Base-by-base conservation (phyloP, 768 basidiomycete genomes). In the Rhizopogon vulgaris region DNA sequence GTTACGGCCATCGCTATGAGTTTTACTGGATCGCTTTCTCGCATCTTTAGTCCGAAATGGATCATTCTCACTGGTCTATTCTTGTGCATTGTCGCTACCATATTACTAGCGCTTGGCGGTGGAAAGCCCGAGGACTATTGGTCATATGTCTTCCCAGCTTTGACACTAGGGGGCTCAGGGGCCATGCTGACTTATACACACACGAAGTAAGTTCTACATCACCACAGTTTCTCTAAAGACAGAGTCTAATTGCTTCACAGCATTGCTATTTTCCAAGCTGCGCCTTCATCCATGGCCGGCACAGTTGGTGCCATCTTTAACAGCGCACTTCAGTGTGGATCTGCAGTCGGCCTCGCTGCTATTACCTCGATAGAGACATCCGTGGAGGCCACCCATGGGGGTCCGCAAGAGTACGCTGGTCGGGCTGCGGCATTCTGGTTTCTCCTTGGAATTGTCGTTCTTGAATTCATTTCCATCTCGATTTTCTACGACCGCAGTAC, bases 221-320 rank as follows among this genome's bases (percentile, higher is more conserved):
- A 10, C 12, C 38, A 22, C 50, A 22, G 25, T 17, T 3, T 46
- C 22, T 14, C 12, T 48, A 10, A 36, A 50, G 12, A 56, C 24
- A 30, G n/a, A n/a, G 37, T 40, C 5, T 42, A 14, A 48, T 32
- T 24, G 2, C 43, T 49, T 41, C 15, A 2, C 48, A 80, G 76
- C 57, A 75, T 82, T 41, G 77, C 78, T 12, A 70, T 81, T 38
- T 73, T 82, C 63, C 72, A 69, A 52, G 71, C 71, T 36, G 73
- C 71, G 4, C 79, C 79, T 5, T 52, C 74, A 7, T 67, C 69
- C n/a, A 73, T 77, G 59, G 71, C 78, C 4, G 80, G 81, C 38
- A 77, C 74, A 4, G 72, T 80, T 14, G 78, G 78, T 17, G 81
- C 80, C 14, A 74, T 83, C 38, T 79, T 79, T 68, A 79, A 78